Evolutionary conservation across 257 asterid species (phyloP).

Genomic region (Craterostigma plantagineum): DNA sequence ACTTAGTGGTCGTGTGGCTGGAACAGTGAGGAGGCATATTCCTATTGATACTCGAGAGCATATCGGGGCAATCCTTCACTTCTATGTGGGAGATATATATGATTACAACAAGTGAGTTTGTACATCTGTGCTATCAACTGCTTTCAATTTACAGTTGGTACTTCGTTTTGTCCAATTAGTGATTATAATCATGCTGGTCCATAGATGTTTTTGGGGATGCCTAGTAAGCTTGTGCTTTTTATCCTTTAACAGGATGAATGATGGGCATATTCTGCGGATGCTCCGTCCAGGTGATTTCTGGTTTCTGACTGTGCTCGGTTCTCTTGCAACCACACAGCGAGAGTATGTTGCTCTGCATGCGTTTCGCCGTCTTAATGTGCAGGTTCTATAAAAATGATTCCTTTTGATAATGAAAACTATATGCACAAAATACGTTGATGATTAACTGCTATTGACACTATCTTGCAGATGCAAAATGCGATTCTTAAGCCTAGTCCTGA

Average conservation of each 20-base stretch:
- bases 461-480: constrained; percentile 89
- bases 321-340: constrained; percentile 93
- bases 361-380: constrained; percentile 81
- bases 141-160: constrained; percentile 1
- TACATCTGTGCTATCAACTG: background rate
- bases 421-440: constrained; percentile 3
- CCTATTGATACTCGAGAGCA: constrained; percentile 86
- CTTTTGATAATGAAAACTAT: constrained; percentile 5
- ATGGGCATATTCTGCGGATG: constrained; percentile 78
- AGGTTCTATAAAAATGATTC: constrained; percentile 28
- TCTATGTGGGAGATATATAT: constrained; percentile 76
- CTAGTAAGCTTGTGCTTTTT: constrained; percentile 1
- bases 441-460: constrained; percentile 3
- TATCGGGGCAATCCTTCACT: constrained; percentile 84
- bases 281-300: constrained; percentile 78
- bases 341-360: constrained; percentile 92
- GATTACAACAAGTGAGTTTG: constrained; percentile 54
- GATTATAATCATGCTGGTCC: background rate
- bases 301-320: constrained; percentile 77
- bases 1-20: constrained; percentile 77
- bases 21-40: constrained; percentile 81
- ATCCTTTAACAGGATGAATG: constrained; percentile 45
- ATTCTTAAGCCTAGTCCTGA: constrained; percentile 95
- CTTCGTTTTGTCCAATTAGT: background rate
- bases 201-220: constrained; percentile 6